A percentile compares a stretch with the other conserved stretches of the same genome.
Evolutionary conservation across 2,329 filamentous ascomycete genomes (phyloP).

Genomic region (Cercospora canescens): DNA sequence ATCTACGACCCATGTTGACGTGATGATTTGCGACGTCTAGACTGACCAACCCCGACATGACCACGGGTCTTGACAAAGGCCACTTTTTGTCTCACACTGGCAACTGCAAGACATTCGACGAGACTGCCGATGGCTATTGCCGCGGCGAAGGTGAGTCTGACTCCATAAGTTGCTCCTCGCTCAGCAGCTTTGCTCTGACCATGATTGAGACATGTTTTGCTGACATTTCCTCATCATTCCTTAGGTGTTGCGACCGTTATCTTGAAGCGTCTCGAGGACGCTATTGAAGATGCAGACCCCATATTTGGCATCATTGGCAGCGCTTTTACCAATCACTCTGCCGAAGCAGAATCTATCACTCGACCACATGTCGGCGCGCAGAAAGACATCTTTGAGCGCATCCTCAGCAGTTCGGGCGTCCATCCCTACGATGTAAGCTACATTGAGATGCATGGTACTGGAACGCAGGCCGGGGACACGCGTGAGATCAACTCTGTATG

Average conservation of each 20-base stretch:
- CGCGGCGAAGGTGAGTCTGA: constrained; percentile 62
- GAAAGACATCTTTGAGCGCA: constrained; percentile 66
- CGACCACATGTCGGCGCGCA: no score
- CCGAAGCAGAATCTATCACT: no score
- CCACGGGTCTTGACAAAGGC: constrained; percentile 23
- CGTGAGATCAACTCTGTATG: constrained; percentile 18
- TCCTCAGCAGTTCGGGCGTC: constrained; percentile 62
- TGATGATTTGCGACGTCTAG: constrained; percentile 8
- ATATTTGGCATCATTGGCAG: no score
- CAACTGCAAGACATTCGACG: constrained; percentile 29
- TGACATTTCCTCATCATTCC: no score
- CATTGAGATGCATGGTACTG: constrained; percentile 23
- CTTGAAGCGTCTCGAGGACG: no score
- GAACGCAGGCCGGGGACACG: constrained; percentile 18
- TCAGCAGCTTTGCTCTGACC: no score
- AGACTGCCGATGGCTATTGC: constrained; percentile 38
- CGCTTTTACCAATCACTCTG: no score
- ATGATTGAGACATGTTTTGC: no score
- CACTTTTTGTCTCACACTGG: constrained; percentile 22
- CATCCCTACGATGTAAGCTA: constrained; percentile 62
- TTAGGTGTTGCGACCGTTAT: no score
- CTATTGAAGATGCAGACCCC: no score
- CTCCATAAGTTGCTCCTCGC: constrained; percentile 66
- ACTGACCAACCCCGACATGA: constrained; percentile 21
- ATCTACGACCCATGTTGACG: no score